Base-by-base conservation (phyloP, 306 rosid genomes). In the Castanea mollissima region DNA sequence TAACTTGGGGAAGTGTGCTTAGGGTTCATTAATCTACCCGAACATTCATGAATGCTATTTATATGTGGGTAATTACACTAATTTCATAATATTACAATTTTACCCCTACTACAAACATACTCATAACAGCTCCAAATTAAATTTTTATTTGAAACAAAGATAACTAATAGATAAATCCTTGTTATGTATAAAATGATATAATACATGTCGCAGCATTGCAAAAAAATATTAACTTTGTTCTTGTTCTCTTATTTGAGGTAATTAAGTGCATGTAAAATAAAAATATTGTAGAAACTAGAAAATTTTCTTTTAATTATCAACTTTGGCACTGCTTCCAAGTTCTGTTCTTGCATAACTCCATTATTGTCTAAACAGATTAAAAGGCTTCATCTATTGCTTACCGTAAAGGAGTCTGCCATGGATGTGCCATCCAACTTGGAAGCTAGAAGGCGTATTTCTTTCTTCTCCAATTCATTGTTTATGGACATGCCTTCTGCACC, bases 401-500 rank as follows among this genome's bases (percentile, higher is more conserved):
- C 97, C 23, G 97, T 90, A 78, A 95, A 76, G 89, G 99, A 95
- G 86, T 95, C 99, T 78, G 99, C 99, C 59, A 92, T 92, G 99
- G 99, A 95, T 75, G 98, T 95, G 57, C 99, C 99, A 2, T 85
- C 98, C 38, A 91, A 95, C 90, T 86, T 92, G 95, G 98, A 95
- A 86, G 99, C 99, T 74, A 89, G 89, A 80, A 85, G 98, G 86
- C 97, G 99, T 62, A 92, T 95, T 76, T 78, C 99, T 73, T 95
- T 91, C 95, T 95, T 95, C 85, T 89, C 96, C 78, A 95, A 95
- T 80, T 95, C 99, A 0, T 87, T 92, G 89, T 95, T 91, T 88
- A 95, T 95, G 99, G 94, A 91, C 44, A 95, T 95, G 99, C 99
- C 99, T 58, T 55, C 77, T 74, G 94, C 99, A 67, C 99, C 99